Base-by-base conservation (phyloP, 495 filamentous ascomycete genomes). In the Annulohypoxylon maeteangense region DNA sequence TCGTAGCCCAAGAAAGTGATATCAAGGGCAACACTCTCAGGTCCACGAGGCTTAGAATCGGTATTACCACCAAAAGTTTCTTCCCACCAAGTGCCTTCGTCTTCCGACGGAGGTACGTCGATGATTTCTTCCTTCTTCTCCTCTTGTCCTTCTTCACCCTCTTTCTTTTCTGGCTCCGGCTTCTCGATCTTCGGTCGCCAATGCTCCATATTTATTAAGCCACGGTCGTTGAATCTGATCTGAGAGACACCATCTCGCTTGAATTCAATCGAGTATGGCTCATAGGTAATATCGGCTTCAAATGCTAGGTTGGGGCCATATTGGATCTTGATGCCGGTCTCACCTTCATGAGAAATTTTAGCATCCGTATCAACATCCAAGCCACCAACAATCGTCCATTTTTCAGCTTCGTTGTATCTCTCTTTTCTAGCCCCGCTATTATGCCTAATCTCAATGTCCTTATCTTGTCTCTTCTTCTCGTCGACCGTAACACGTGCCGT, bases 41-140 rank as follows among this genome's bases (percentile, higher is more conserved):
- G 96, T 10, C 88, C 88, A 74, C 88, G 88, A 22, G 95, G 96
- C 79, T 98, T 98, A 10, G 91, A 87, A 78, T 99, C 95, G 4
- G 94, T 98, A 75, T 92, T 94, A 62, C 94, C 93, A 57, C 94
- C 95, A 79, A 99, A 98, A 47, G 86, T 86, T 81, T 99, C 95
- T 16, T 99, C 95, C 96, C 95, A 99, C 92, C 94, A 97, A 4
- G 93, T 97, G 76, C 90, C 90, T 76, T 98, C 91, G 60, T 97
- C 92, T 63, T 89, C 89, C 0, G 68, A 79, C 0, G 75, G 42
- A 32, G 75, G 14, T 23, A 78, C 79, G 34, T 79, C 76, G 27
- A 67, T 66, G 1, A 76, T 78, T 66, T 84, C 76, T 59, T 82
- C 76, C 61, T 85, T 78, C 48, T 78, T 78, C 65, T 86, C 85